A percentile compares a stretch with the other conserved stretches of the same genome.
Evolutionary conservation across 805 yeast genomes (phyloP).

Genomic region (Myxozyma monticola): DNA sequence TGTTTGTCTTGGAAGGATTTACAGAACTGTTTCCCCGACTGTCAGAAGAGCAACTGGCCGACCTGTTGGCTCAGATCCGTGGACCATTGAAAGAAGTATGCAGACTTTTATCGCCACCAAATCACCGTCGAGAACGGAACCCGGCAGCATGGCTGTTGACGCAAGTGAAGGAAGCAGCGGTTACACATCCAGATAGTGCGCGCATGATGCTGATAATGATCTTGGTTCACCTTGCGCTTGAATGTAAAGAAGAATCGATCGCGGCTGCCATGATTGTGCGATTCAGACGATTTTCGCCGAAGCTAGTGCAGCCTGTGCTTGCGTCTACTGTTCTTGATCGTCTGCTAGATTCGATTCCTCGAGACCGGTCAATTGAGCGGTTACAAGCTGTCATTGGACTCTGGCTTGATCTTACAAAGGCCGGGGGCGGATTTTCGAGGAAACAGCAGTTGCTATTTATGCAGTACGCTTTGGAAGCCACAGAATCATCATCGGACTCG

Average conservation of each 20-base stretch:
- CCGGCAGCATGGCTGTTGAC: constrained; percentile 13
- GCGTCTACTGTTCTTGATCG: constrained; percentile 2
- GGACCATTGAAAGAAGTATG: constrained; percentile 7
- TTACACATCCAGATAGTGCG: constrained; percentile 3
- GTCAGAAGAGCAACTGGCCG: not conserved
- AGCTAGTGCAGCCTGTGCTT: constrained; percentile 1
- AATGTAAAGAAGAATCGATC: constrained; percentile 3
- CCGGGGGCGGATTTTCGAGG: constrained; percentile 4
- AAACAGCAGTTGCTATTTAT: constrained; percentile 13
- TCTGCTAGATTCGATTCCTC: not conserved
- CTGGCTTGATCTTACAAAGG: constrained; percentile 7
- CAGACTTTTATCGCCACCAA: constrained; percentile 7
- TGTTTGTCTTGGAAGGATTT: constrained; percentile 7
- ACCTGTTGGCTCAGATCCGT: not conserved
- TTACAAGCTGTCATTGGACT: constrained; percentile 6
- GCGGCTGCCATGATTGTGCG: constrained; percentile 15
- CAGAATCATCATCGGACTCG: no score
- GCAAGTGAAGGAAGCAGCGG: constrained; percentile 7
- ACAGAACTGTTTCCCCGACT: not conserved
- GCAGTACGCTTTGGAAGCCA: constrained; percentile 14
- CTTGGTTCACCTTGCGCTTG: constrained; percentile 18
- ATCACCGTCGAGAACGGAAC: constrained; percentile 1
- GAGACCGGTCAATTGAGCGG: constrained; percentile 1
- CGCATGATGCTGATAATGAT: constrained; percentile 5
- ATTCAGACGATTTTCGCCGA: no score